These are phyloP conservation scores for Neurospora sp. DNA, from an alignment of 495 filamentous ascomycete genomes.

Conservation along the genomic window DNA sequence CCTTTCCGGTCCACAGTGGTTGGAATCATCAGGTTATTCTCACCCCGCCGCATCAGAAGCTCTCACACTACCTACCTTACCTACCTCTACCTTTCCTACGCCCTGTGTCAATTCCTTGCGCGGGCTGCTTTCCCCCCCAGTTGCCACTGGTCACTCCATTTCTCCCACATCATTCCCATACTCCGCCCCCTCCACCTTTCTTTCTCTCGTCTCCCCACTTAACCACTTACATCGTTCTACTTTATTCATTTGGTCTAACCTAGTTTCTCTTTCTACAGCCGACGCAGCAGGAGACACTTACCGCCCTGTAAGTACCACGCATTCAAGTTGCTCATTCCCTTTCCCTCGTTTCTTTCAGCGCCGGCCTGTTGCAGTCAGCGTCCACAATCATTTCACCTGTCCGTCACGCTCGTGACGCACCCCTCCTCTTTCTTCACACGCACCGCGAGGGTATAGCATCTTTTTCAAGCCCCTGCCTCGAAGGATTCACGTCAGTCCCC, in stretches of 20 bases:
- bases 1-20: slow-evolving; percentile 26
- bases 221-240: slow-evolving; percentile 8
- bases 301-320: slow-evolving; percentile 37
- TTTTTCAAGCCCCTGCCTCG: not conserved
- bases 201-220: slow-evolving; percentile 7
- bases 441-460: not conserved
- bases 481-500: not conserved
- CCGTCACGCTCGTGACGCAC: not conserved
- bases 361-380: not conserved
- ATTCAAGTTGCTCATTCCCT: not conserved
- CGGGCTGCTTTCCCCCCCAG: slow-evolving; percentile 15
- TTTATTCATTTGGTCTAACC: slow-evolving; percentile 27
- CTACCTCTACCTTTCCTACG: not conserved
- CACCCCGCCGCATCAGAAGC: slow-evolving; percentile 20
- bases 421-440: not conserved
- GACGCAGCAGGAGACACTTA: slow-evolving; percentile 40
- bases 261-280: slow-evolving; percentile 27
- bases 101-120: not conserved
- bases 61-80: not conserved
- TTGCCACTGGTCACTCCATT: slow-evolving; percentile 17
- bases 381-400: not conserved
- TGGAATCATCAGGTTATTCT: slow-evolving; percentile 16
- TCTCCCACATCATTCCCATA: slow-evolving; percentile 6
- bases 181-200: slow-evolving; percentile 6
- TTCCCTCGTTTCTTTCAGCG: not conserved